Evolutionary conservation across 192 early-diverging fungal genomes (phyloP).

Genomic region (Backusella tuberculispora): DNA sequence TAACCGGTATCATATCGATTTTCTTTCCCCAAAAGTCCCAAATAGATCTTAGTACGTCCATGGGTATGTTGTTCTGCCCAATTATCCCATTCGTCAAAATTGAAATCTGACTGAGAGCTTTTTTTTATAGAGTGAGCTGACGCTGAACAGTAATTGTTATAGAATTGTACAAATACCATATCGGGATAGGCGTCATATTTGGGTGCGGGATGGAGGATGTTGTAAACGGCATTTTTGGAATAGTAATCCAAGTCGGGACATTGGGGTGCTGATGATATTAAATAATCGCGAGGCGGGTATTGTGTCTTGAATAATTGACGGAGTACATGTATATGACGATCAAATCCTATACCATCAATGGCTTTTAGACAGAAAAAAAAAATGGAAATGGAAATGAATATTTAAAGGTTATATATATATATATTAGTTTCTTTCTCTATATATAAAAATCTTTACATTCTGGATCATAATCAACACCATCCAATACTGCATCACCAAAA

Average conservation of each 20-base stretch:
- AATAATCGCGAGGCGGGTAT: slow-evolving; percentile 41
- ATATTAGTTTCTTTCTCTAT: slow-evolving; percentile 5
- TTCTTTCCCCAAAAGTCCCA: slow-evolving; percentile 66
- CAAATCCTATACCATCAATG: slow-evolving; percentile 21
- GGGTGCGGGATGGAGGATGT: slow-evolving; percentile 23
- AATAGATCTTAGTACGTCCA: slow-evolving; percentile 62
- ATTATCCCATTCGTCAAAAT: slow-evolving; percentile 74
- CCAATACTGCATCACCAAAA: slow-evolving; percentile 68
- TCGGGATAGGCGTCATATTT: slow-evolving; percentile 58
- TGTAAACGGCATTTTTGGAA: slow-evolving; percentile 57
- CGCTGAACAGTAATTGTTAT: slow-evolving; percentile 41
- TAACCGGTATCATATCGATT: slow-evolving; percentile 64
- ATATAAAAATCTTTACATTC: slow-evolving; percentile 61
- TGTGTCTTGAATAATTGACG: slow-evolving; percentile 52
- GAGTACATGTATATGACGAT: slow-evolving; percentile 31
- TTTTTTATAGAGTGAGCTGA: background rate
- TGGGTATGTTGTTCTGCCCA: slow-evolving; percentile 65
- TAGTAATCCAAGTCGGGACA: slow-evolving; percentile 70
- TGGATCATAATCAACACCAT: slow-evolving; percentile 72
- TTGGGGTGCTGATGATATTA: slow-evolving; percentile 73
- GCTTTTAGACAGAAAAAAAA: background rate
- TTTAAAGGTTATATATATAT: slow-evolving; percentile 41
- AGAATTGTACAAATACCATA: slow-evolving; percentile 81
- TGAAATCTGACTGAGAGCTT: slow-evolving; percentile 51
- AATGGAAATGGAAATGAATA: slow-evolving; percentile 22